Percentiles rank a stretch among this genome's conserved stretches.
Conservation (phyloP, 192 early-diverging fungal species). For the Mortierella antarctica region DNA sequence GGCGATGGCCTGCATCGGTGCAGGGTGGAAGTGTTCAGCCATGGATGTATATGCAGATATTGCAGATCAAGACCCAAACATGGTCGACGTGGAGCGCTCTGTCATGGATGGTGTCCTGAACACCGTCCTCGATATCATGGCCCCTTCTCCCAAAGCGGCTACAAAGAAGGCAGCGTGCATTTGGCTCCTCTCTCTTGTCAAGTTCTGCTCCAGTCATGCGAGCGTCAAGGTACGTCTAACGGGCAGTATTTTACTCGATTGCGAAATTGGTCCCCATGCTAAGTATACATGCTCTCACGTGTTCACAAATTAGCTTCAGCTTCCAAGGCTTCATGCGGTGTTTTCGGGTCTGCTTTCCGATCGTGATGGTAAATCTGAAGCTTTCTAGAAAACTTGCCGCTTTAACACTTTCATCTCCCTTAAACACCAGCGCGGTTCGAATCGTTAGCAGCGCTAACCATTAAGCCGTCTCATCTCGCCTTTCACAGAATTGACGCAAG, state of each 20-base stretch:
- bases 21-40: slow-evolving; percentile 73
- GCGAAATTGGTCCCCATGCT: not conserved
- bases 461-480: not conserved
- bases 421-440: not conserved
- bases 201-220: slow-evolving; percentile 68
- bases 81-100: slow-evolving; percentile 15
- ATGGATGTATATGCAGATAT: slow-evolving; percentile 81
- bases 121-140: slow-evolving; percentile 64
- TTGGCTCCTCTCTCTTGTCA: slow-evolving; percentile 84
- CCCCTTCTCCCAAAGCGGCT: slow-evolving; percentile 62
- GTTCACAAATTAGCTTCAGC: slow-evolving; percentile 47
- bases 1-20: slow-evolving; percentile 70
- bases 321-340: slow-evolving; percentile 76
- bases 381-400: not conserved
- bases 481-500: slow-evolving; percentile 78
- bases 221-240: slow-evolving; percentile 57
- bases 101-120: slow-evolving; percentile 61
- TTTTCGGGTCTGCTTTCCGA: slow-evolving; percentile 83
- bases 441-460: not conserved
- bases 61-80: slow-evolving; percentile 54
- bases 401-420: not conserved
- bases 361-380: slow-evolving; percentile 72
- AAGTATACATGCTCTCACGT: not conserved
- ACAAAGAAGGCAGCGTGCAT: slow-evolving; percentile 76
- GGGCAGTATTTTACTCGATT: not conserved